phyloP scores from a whole-genome alignment of 257 asterid genomes.

The Ligustrum vulgare region DNA sequence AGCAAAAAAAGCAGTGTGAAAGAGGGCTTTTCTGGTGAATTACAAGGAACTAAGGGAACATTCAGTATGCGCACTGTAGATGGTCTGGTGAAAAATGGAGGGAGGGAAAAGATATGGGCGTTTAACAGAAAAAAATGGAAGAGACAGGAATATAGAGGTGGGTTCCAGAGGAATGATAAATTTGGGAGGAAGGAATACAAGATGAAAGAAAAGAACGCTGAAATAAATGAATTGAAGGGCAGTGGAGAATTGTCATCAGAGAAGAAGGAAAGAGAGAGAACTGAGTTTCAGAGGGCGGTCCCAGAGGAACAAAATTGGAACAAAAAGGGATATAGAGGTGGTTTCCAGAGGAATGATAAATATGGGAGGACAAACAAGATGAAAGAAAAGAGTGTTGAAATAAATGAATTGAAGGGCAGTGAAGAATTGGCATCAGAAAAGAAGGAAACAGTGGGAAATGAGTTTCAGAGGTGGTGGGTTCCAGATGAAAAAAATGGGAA shows the following conservation, averaged over 20 bases:
- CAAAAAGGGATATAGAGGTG: slow-evolving; percentile 17
- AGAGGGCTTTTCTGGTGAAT: slow-evolving; percentile 7
- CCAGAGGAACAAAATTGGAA: not conserved
- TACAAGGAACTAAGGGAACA: slow-evolving; percentile 13
- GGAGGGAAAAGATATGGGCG: slow-evolving; percentile 6
- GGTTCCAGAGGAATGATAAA: not conserved
- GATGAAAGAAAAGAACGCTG: not conserved
- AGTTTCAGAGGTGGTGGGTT: not conserved
- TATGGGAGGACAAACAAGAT: not conserved
- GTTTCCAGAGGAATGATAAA: not conserved
- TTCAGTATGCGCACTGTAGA: slow-evolving; percentile 7
- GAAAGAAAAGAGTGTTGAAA: not conserved
- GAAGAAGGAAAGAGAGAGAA: slow-evolving; percentile 6
- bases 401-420: slow-evolving; percentile 18
- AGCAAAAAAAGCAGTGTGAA: slow-evolving; percentile 15
- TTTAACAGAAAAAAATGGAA: not conserved
- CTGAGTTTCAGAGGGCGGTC: not conserved
- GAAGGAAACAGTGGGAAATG: slow-evolving; percentile 9
- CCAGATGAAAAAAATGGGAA: not conserved
- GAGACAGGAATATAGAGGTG: not conserved
- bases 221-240: slow-evolving; percentile 17
- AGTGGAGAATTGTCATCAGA: slow-evolving; percentile 8
- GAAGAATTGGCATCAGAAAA: slow-evolving; percentile 11
- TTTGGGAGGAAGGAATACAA: not conserved
- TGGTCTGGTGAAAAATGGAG: slow-evolving; percentile 18